Base-by-base conservation (phyloP, 2,329 filamentous ascomycete genomes). In the Cladosporium sp. region DNA sequence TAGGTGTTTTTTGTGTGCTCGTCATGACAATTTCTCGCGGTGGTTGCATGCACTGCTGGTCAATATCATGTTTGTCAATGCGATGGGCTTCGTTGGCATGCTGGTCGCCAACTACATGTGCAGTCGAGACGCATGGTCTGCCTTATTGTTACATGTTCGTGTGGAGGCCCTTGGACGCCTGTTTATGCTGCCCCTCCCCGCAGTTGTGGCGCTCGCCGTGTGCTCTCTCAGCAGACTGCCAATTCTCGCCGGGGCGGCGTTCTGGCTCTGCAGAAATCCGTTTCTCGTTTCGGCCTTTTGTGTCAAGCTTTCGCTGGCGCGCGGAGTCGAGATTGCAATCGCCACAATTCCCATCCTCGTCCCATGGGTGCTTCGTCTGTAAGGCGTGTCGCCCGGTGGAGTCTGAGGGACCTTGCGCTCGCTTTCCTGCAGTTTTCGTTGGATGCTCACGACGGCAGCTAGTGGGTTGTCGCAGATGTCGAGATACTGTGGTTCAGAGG, bases 391-490 rank as follows among this genome's bases (percentile, higher is more conserved):
- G 52, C 26, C 26, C 3, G 52, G 52, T 55, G 52, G 55, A 46
- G 55, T 59, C 28, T 46, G 56, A 44, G 56, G 56, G 29, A 29
- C 37, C 37, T 46, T 28, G 23, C 33, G 40, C n/a, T 59, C 37
- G 59, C 12, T 52, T 8, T 35, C 5, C 12, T 14, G 21, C 26
- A 21, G 12, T 2, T 18, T 37, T 18, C 7, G 35, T 62, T 23
- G 29, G 59, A 12, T 37, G 59, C n/a, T 14, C 6, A 14, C 1
- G 8, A 31, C 59, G 59, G 44, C 16, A 21, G 28, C 61, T 63
- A 63, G 33, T 31, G 61, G 61, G 50, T 63, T 52, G 55, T 35
- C 46, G 61, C 61, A 56, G 35, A 63, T 63, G 61, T 40, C 23
- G 37, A n/a, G 18, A 31, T 63, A 55, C 35, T 26, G 23, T 63